Evolutionary conservation across 73 alveolate species (phyloP).

Genomic region (Diophrys sp.): DNA sequence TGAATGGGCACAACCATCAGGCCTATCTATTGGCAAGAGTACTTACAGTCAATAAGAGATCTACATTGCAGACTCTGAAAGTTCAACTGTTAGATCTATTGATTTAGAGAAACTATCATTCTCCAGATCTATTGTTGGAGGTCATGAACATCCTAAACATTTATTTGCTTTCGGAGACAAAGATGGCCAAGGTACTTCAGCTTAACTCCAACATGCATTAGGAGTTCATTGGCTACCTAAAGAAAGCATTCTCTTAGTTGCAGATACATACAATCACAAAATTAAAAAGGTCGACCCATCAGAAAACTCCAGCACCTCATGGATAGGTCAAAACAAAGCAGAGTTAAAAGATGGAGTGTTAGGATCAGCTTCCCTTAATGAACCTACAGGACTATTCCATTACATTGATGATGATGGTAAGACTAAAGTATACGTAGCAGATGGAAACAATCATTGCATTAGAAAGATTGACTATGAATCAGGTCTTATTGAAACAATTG

Average conservation of each 20-base stretch:
- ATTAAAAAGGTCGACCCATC: conserved; percentile 28
- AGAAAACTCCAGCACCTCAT: conserved; percentile 17
- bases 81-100: conserved; percentile 53
- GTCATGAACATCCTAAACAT: conserved; percentile 34
- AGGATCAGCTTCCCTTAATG: conserved; percentile 14
- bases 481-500: conserved; percentile 22
- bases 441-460: conserved; percentile 45
- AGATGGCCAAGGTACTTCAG: conserved; percentile 44
- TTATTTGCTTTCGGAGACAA: conserved; percentile 48
- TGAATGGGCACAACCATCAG: conserved; percentile 68
- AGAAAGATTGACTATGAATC: conserved; percentile 27
- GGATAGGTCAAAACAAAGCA: conserved; percentile 41
- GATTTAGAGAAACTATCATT: conserved; percentile 16
- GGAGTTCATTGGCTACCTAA: conserved; percentile 39
- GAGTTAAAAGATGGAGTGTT: conserved; percentile 18
- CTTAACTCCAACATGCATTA: conserved; percentile 38
- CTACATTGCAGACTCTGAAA: conserved; percentile 45
- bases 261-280: conserved; percentile 61
- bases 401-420: conserved; percentile 2
- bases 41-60: not conserved
- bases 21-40: conserved; percentile 32
- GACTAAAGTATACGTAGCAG: conserved; percentile 37
- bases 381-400: conserved; percentile 17
- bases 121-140: conserved; percentile 52
- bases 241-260: conserved; percentile 26